Base-by-base conservation (phyloP, 129 eudicot species). In the Sambucus nigra region DNA sequence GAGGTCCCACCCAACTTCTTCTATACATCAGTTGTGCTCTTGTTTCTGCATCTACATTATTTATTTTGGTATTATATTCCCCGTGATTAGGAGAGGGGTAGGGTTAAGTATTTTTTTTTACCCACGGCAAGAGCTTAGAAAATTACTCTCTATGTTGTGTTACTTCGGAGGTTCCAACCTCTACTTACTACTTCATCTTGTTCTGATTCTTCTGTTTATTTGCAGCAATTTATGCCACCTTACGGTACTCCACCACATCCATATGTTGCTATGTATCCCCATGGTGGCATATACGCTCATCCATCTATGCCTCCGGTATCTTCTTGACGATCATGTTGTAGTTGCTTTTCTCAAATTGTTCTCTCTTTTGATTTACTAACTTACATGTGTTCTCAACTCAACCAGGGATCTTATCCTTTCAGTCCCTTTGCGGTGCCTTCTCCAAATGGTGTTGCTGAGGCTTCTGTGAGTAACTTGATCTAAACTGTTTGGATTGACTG, bases 221-320 rank as follows among this genome's bases (percentile, higher is more conserved):
- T 69, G 73, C 88, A 92, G 99, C 99, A 72, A 60, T 59, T 86
- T 66, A 92, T 92, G 83, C 87, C 99, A 24, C 99, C 99, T 40
- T 92, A 92, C 52, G 99, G 99, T 52, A 92, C 99, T 69, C 96
- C 99, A 38, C 96, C 99, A 17, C 99, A 92, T 86, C 99, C 99
- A 55, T 92, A 92, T 52, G 86, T 92, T 60, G 93, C 95, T 23
- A 86, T 92, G 99, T 92, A 92, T 75, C 96, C 99, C 41, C 97
- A 75, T 84, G 95, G 95, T 75, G 91, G 89, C 56, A 69, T 89
- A 24, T 89, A 84, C 60, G 77, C 88, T 12, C 97, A 84, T 76
- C 97, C 97, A 56, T 73, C 94, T 48, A 80, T 88, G 55, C 83
- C 95, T 62, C 94, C 95, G 86, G 98, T 91, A 85, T 54, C 48